Evolutionary conservation across 2,329 filamentous ascomycete genomes (phyloP).

Genomic region (Fusarium humuli): DNA sequence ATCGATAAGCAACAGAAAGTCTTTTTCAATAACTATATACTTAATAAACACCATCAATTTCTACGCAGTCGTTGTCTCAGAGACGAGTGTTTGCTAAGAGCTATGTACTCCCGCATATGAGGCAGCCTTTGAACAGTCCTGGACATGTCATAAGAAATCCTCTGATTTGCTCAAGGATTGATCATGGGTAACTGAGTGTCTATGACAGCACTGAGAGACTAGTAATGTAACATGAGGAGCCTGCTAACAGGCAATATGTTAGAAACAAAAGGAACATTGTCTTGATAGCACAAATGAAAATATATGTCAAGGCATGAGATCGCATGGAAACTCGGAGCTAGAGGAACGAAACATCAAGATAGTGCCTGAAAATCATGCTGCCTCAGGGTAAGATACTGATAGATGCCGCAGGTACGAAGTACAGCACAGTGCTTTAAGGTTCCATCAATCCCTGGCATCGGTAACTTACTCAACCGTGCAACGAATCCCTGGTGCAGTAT

Average conservation of each 20-base stretch:
- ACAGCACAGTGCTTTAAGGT: neutral
- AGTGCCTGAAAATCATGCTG: neutral
- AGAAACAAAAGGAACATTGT: neutral
- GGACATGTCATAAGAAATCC: neutral
- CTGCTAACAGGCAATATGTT: neutral
- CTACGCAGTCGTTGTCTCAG: neutral
- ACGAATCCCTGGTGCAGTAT: slow-evolving; percentile 5
- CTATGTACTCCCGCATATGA: neutral
- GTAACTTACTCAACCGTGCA: slow-evolving; percentile 1
- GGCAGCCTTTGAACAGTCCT: neutral
- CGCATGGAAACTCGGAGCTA: neutral
- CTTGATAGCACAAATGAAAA: neutral
- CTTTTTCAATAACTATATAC: neutral
- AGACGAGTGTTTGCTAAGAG: neutral
- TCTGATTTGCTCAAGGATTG: neutral
- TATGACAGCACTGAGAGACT: neutral
- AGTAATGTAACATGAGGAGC: neutral
- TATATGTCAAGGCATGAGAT: neutral
- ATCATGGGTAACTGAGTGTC: neutral
- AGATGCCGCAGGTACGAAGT: neutral
- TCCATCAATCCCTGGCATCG: neutral
- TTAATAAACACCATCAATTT: neutral
- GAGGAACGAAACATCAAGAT: neutral
- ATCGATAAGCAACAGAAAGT: neutral
- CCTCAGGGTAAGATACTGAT: neutral